A percentile compares a stretch with the other conserved stretches of the same genome.
These are phyloP conservation scores for Rhodotorula sp. DNA, from an alignment of 1,284 basidiomycete species.

Conservation along the genomic window DNA sequence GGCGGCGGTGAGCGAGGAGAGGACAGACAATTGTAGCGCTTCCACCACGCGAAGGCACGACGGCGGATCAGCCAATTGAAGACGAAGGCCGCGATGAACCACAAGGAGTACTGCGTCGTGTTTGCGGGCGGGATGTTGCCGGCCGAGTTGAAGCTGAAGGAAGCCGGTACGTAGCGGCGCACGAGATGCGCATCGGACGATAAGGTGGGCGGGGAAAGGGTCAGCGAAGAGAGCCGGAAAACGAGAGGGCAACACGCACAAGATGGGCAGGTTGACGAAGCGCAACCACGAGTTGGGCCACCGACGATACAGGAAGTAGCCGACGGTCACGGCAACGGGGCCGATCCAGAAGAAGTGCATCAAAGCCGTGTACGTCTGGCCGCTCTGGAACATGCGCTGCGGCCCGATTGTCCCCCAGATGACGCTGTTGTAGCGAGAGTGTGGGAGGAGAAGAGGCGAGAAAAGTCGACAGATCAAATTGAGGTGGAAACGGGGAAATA, in stretches of 20 bases:
- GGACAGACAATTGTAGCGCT: constrained; percentile 71
- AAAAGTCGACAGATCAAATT: too few relatives aligned
- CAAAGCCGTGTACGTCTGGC: constrained; percentile 64
- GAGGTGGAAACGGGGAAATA: neutral
- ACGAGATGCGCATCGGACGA: too few relatives aligned
- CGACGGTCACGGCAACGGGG: constrained; percentile 74
- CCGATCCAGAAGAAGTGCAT: constrained; percentile 72
- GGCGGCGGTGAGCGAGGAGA: neutral
- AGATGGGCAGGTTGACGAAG: constrained; percentile 77
- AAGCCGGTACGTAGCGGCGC: too few relatives aligned
- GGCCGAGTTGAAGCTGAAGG: constrained; percentile 67
- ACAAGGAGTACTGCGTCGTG: constrained; percentile 76
- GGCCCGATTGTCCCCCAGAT: constrained; percentile 4
- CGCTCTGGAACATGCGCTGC: constrained; percentile 58
- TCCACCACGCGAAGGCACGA: constrained; percentile 87
- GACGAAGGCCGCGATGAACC: constrained; percentile 67
- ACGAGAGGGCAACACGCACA: constrained; percentile 48
- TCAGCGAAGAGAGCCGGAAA: neutral
- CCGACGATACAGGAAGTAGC: constrained; percentile 70
- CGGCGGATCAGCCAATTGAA: constrained; percentile 49
- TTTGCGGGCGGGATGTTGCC: constrained; percentile 80
- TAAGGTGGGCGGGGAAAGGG: neutral
- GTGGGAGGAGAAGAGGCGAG: too few relatives aligned
- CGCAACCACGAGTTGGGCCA: constrained; percentile 75
- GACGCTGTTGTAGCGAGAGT: too few relatives aligned